Evolutionary conservation across 1,139 yeast genomes (phyloP).

Genomic region (Trichomonascaceae sp.): DNA sequence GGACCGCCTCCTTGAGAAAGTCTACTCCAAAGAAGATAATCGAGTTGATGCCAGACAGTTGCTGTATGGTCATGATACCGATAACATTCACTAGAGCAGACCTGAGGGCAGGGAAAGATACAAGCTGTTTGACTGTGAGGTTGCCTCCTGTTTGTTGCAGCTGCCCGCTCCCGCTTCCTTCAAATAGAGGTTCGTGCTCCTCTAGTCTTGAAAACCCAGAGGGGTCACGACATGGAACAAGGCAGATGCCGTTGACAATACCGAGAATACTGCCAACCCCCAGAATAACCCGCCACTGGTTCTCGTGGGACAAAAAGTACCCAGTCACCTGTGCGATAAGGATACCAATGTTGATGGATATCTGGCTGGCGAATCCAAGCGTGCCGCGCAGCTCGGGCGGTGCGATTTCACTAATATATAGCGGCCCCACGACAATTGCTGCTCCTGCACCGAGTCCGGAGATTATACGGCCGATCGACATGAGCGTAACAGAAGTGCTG

Average conservation of each 20-base stretch:
- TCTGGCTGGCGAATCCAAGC: slow-evolving; percentile 80
- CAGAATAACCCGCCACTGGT: slow-evolving; percentile 61
- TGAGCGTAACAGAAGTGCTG: slow-evolving; percentile 31
- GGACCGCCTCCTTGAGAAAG: slow-evolving; percentile 55
- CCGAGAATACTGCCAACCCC: slow-evolving; percentile 48
- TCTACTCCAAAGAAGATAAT: slow-evolving; percentile 87
- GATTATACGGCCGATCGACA: slow-evolving; percentile 60
- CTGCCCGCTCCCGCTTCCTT: slow-evolving; percentile 1
- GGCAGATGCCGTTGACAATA: slow-evolving; percentile 32
- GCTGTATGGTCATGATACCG: slow-evolving; percentile 74
- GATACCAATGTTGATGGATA: slow-evolving; percentile 74
- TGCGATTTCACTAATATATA: slow-evolving; percentile 67
- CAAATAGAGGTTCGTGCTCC: neutral
- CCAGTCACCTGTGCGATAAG: slow-evolving; percentile 67
- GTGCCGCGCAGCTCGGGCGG: slow-evolving; percentile 59
- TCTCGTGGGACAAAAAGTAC: slow-evolving; percentile 47
- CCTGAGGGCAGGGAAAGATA: slow-evolving; percentile 32
- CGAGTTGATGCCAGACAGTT: slow-evolving; percentile 83
- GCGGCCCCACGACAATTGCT: slow-evolving; percentile 72
- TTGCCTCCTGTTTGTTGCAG: too few relatives aligned
- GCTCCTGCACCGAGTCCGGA: slow-evolving; percentile 84
- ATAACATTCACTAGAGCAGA: slow-evolving; percentile 56
- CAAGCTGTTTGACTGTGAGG: neutral
- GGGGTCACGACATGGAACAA: slow-evolving; percentile 30
- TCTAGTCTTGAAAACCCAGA: slow-evolving; percentile 23